Base-by-base conservation (phyloP, 2,329 filamentous ascomycete genomes). In the Cladosporium sp. region DNA sequence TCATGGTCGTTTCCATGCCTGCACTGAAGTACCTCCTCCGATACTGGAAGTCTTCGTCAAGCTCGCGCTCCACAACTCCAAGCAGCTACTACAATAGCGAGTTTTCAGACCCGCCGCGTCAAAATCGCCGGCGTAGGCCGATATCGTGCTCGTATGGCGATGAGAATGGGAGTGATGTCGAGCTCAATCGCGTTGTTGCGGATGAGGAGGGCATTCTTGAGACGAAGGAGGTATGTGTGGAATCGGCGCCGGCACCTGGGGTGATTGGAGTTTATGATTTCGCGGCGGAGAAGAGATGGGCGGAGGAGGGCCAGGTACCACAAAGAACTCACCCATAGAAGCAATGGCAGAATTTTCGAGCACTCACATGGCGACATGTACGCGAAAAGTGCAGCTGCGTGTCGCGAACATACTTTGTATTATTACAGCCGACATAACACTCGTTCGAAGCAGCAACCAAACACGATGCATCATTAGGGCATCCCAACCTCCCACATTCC, bases 201-300 rank as follows among this genome's bases (percentile, higher is more conserved):
- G 55, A 40, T 2, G 55, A 57, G 5, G 33, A 7, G n/a, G n/a
- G n/a, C n/a, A 57, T 57, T 18, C 31, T 57, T 16, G 31, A 57
- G 55, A 57, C 55, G 1, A 23, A 57, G 31, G 55, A 40, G 31
- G 55, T 57, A 10, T n/a, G 33, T 28, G 55, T 57, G 6, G 33
- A 57, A 28, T 40, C 33, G 33, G 33, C 31, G 18, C 55, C 55
- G 14, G 33, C 31, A 5, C 55, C 55, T 1, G 52, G 18, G 1
- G 52, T 23, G 28, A 23, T 29, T 33, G 28, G 18, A n/a, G 52
- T 31, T 5, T 55, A 55, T 33, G 52, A 55, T 33, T 33, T 31
- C 33, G 52, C 52, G 28, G 52, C 52, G 18, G 52, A 55, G 52
- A 55, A 55, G 29, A 55, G 52, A n/a, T 55, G 52, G 52, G 52